Evolutionary conservation across 2,329 filamentous ascomycete species (phyloP), one percentile per base, ranked within the genome.

Genomic region (Calonectria honghensis): DNA sequence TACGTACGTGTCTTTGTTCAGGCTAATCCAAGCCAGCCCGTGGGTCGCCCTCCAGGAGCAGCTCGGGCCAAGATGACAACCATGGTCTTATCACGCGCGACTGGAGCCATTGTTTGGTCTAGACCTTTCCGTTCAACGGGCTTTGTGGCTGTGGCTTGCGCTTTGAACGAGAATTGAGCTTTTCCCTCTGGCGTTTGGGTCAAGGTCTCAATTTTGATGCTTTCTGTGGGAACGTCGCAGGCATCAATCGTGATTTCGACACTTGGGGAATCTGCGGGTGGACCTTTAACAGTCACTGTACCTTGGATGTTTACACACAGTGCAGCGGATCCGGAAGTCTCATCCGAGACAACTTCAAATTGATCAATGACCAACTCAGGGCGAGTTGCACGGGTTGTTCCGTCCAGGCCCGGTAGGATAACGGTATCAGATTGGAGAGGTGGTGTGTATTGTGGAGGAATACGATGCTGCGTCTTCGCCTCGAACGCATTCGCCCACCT

Each of bases 401-500:
- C n/a, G 5, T 24, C 61, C 35, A 1, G 7, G 20, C 24, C 48
- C 13, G 29, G 31, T 39, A 35, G 20, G 6, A 18, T 2, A 32
- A 76, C 50, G 10, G 29, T 29, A 39, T 78, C 75, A 14, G 74
- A 61, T 6, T 68, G 37, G 2, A 80, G 39, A 3, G 65, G 51
- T 2, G 77, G 78, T 4, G 77, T 78, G n/a, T 59, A 29, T 10
- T 45, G 65, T 13, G 78, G 78, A 41, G 69, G 13, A 1, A 66
- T 29, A 7, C 79, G 75, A 0, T 51, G 35, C 2, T 57, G 35
- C 1, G 64, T 73, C n/a, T 70, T 67, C 29, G 48, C 68, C 41
- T 81, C 79, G 18, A 76, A 81, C 0, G 78, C 79, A 32, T 74
- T 75, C 0, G 79, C 80, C 52, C 72, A 82, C 4, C 68, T 70